These are phyloP conservation scores for Jacaranda copaia DNA, from an alignment of 257 asterid species.

Conservation along the genomic window DNA sequence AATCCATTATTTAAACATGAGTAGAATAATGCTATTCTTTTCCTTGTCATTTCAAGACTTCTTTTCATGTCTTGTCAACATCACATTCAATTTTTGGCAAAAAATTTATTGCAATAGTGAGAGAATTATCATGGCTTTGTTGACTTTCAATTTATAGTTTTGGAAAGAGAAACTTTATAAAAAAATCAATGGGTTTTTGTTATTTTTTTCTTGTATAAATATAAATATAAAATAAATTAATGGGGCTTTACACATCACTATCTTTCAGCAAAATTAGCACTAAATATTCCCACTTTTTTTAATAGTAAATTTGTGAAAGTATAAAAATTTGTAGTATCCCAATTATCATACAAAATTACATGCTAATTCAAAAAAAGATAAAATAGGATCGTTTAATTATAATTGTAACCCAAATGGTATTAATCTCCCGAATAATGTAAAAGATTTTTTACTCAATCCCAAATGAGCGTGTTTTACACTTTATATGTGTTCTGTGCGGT, in stretches of 20 bases:
- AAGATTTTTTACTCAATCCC: no score
- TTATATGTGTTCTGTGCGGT: no score
- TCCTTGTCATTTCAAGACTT: slow-evolving; percentile 38
- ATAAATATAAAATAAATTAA: no score
- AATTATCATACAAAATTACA: no score
- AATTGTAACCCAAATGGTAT: no score
- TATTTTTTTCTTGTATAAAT: neutral
- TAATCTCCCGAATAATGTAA: no score
- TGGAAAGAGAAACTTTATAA: neutral
- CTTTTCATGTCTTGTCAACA: slow-evolving; percentile 45
- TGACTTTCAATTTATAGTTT: slow-evolving; percentile 1
- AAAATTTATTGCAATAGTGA: slow-evolving; percentile 7
- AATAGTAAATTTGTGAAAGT: neutral
- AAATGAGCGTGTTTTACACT: no score
- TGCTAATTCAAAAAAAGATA: no score
- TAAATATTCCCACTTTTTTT: neutral
- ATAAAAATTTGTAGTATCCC: no score
- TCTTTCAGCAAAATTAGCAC: neutral
- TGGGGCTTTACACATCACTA: no score
- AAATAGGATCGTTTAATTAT: no score
- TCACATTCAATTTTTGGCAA: slow-evolving; percentile 41
- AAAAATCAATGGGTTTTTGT: neutral
- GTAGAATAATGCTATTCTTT: slow-evolving; percentile 35
- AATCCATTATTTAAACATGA: slow-evolving; percentile 29
- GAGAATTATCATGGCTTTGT: slow-evolving; percentile 34